Evolutionary conservation across 1,284 basidiomycete species (phyloP), one percentile per base, ranked within the genome.

Genomic region (Ustilago sp.): DNA sequence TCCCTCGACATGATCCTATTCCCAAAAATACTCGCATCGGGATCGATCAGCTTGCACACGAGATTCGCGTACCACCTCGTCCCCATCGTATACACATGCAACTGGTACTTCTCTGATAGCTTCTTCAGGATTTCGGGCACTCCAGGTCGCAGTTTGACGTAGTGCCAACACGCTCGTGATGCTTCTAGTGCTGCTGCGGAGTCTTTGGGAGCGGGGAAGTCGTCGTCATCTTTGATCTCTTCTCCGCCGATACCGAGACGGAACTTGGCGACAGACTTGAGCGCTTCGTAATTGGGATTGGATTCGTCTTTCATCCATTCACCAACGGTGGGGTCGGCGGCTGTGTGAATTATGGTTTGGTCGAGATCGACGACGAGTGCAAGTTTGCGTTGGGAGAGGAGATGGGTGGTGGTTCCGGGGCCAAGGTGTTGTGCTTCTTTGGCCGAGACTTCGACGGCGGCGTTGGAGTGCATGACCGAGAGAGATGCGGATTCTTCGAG

Each of bases 81-180:
- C 62, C 96, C 96, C 95, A 99, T 99, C 32, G 96, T 99, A 88
- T 99, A 99, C 57, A 99, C 95, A 87, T 99, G 96, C 93, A 99
- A 94, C 87, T 99, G 94, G 87, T 97, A 99, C 82, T 92, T 91
- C 63, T 89, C 87, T 51, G 93, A 90, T 77, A 93, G 89, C 52
- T 89, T 88, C 68, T 88, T 87, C 59, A 99, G 88, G 85, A 99
- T 98, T 50, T 90, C 88, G 53, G 89, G 87, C 86, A 95, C 90
- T n/a, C 94, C 94, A 0, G 96, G 96, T 77, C 96, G 95, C 77
- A 64, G 68, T 87, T 99, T 99, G 86, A 98, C 94, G 87, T 96
- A 99, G 87, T 98, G 98, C 90, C 94, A 93, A 81, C 94, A 94
- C 0, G 93, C 93, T 61, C 70, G 68, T 4, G 68, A 70, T 4